These are phyloP conservation scores for Ophiostoma sp. DNA, from an alignment of 2,329 filamentous ascomycete species.

Conservation along the genomic window DNA sequence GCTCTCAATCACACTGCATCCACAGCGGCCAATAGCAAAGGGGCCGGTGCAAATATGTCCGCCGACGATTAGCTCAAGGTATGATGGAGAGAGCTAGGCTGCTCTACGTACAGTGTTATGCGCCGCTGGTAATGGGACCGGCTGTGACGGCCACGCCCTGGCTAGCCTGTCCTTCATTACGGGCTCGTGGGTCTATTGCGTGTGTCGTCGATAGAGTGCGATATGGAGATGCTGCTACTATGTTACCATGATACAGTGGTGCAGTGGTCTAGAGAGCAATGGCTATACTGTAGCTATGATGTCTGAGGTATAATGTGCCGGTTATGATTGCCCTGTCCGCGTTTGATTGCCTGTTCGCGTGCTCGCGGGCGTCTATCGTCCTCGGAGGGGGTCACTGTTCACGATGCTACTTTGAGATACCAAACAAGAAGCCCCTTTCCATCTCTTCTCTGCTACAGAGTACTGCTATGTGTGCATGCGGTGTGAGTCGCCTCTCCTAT, in stretches of 20 bases:
- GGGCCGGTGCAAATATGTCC: constrained; percentile 7
- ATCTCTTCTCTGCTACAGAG: background rate
- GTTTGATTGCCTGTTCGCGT: background rate
- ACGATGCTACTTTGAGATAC: background rate
- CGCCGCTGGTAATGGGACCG: background rate
- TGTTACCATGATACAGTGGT: background rate
- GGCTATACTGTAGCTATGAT: background rate
- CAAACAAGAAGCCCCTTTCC: background rate
- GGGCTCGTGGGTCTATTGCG: constrained; percentile 7
- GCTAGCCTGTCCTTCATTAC: constrained; percentile 12
- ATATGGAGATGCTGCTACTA: background rate
- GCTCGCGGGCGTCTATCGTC: background rate
- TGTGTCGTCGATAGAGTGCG: background rate
- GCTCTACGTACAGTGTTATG: background rate
- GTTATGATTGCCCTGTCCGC: background rate
- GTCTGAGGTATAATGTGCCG: background rate
- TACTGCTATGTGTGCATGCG: background rate
- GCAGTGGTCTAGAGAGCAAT: background rate
- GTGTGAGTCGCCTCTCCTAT: background rate
- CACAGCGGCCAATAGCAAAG: background rate
- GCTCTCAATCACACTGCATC: background rate
- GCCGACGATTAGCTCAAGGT: background rate
- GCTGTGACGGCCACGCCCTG: constrained; percentile 10
- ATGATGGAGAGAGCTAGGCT: background rate
- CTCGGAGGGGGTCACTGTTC: background rate